These are phyloP conservation scores for Metarhizium humberi DNA, from an alignment of 2,329 filamentous ascomycete genomes.

Conservation along the genomic window DNA sequence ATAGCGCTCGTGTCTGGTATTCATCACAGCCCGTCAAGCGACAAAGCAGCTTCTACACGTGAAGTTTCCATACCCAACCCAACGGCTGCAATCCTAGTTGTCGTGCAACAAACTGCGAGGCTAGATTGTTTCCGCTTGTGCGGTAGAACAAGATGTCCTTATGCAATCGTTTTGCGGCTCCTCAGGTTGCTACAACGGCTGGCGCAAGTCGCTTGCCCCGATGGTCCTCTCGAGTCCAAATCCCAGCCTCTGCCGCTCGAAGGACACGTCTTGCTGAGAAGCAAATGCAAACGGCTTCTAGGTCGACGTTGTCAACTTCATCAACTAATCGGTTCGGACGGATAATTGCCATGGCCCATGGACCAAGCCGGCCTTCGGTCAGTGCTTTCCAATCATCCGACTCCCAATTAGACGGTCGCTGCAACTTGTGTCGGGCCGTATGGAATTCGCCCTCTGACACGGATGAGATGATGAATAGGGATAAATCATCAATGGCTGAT, in stretches of 20 bases:
- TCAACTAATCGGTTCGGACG: neutral
- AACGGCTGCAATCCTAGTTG: too few species aligned
- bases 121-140: neutral
- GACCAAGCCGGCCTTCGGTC: neutral
- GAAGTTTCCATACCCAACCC: too few species aligned
- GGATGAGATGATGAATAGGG: neutral
- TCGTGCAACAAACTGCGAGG: too few species aligned
- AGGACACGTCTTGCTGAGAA: neutral
- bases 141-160: neutral
- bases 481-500: neutral
- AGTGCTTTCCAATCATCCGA: neutral
- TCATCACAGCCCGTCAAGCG: neutral
- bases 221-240: neutral
- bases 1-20: neutral
- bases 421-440: neutral
- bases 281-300: neutral
- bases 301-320: too few species aligned
- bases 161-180: neutral
- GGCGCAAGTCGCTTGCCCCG: neutral
- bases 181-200: neutral
- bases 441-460: neutral
- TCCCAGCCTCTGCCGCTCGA: neutral
- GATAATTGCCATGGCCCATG: neutral
- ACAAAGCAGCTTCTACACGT: neutral
- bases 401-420: neutral